phyloP scores from a whole-genome alignment of 108 stramenopile species.

The Hondaea fermentalgiana region DNA sequence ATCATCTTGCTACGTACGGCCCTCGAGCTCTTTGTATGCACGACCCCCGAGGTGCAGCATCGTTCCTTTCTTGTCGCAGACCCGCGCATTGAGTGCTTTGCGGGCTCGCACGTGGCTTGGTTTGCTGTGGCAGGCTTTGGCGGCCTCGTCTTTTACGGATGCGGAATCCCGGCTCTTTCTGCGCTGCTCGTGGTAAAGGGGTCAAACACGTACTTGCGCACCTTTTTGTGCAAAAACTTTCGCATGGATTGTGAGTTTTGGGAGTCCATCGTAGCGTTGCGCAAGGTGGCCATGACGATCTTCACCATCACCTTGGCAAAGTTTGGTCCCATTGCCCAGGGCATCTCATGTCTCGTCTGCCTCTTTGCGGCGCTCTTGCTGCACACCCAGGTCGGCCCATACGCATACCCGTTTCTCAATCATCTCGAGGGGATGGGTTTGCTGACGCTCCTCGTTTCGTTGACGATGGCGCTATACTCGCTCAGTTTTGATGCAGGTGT shows the following conservation, averaged over 20 bases:
- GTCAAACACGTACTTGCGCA: not conserved
- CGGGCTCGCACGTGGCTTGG: not conserved
- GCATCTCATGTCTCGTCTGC: not conserved
- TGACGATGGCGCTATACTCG: not conserved
- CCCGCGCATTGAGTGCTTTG: conserved; percentile 2
- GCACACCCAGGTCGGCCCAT: not conserved
- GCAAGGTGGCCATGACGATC: not conserved
- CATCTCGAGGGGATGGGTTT: not conserved
- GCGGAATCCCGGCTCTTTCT: not conserved
- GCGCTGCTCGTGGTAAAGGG: not conserved
- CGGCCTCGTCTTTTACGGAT: not conserved
- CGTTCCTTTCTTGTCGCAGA: not conserved
- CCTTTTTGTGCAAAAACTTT: conserved; percentile 13
- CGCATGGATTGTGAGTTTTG: not conserved
- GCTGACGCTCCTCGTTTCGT: not conserved
- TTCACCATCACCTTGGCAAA: not conserved
- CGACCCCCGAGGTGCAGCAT: not conserved
- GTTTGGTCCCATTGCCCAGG: not conserved
- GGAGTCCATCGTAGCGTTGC: not conserved
- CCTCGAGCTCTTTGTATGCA: not conserved
- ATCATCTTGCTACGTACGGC: not conserved
- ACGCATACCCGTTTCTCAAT: not conserved
- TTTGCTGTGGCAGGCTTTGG: not conserved
- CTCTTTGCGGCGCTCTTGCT: not conserved
- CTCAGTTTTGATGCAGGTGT: not conserved